A percentile compares a stretch with the other conserved stretches of the same genome.
Evolutionary conservation across 306 rosid genomes (phyloP).

Genomic region (Luffa aegyptiaca): DNA sequence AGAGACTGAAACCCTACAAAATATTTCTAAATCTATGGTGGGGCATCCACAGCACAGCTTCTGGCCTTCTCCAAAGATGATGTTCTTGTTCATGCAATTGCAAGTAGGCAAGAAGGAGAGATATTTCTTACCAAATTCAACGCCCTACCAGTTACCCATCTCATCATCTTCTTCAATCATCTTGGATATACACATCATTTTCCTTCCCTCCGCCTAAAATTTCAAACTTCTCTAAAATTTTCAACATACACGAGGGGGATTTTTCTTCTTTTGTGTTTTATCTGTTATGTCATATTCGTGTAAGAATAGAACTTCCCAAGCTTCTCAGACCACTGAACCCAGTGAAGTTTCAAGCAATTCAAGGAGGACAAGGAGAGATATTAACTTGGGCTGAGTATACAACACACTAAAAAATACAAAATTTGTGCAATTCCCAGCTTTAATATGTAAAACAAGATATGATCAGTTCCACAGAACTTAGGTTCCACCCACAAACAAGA

Average conservation of each 20-base stretch:
- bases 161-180: neutral
- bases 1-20: slow-evolving; percentile 17
- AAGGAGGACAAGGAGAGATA: neutral
- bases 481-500: slow-evolving; percentile 34
- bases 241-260: neutral
- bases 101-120: neutral
- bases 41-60: neutral
- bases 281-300: neutral
- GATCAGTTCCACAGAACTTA: slow-evolving; percentile 22
- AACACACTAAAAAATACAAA: neutral
- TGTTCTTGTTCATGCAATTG: neutral
- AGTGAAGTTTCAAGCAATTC: neutral
- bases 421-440: slow-evolving; percentile 7
- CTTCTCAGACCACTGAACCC: neutral
- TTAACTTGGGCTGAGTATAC: neutral
- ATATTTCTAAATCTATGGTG: slow-evolving; percentile 13
- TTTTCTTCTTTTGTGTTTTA: neutral
- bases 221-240: neutral
- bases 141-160: neutral
- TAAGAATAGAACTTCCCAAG: neutral
- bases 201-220: neutral
- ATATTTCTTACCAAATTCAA: slow-evolving; percentile 4
- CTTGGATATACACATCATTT: neutral
- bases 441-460: slow-evolving; percentile 22
- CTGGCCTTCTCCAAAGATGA: neutral